Percentiles rank a stretch among this genome's conserved stretches.
Evolutionary conservation across 1,284 basidiomycete genomes (phyloP).

Genomic region (Ustilago shanxiensis): DNA sequence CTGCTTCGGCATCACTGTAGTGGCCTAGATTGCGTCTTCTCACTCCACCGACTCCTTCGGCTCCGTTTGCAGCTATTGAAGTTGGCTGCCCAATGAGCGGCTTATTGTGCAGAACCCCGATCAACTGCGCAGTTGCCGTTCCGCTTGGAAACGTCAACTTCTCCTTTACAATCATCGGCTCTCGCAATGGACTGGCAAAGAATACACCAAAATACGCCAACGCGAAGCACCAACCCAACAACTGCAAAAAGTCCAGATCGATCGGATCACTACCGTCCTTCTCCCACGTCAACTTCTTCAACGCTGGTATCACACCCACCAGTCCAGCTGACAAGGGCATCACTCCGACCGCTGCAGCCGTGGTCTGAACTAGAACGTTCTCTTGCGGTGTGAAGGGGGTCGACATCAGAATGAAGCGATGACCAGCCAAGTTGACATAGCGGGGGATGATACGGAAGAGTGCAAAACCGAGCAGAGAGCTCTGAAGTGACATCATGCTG

Average conservation of each 20-base stretch:
- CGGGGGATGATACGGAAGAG: constrained; percentile 77
- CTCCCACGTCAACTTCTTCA: constrained; percentile 80
- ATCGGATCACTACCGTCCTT: constrained; percentile 84
- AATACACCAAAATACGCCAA: constrained; percentile 78
- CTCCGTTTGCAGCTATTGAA: background rate
- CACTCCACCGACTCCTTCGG: background rate
- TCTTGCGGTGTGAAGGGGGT: constrained; percentile 84
- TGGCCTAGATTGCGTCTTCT: background rate
- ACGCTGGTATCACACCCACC: constrained; percentile 92
- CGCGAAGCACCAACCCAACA: constrained; percentile 48
- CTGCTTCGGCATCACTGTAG: constrained; percentile 14
- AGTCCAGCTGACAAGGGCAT: constrained; percentile 93
- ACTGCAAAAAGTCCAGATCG: constrained; percentile 61
- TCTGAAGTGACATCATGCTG: constrained; percentile 92
- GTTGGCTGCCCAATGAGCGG: constrained; percentile 17
- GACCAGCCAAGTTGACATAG: constrained; percentile 33
- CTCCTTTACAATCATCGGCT: constrained; percentile 95
- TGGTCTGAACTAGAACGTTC: constrained; percentile 90
- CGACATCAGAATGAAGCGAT: constrained; percentile 34
- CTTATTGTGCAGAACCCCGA: constrained; percentile 83
- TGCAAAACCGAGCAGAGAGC: constrained; percentile 89
- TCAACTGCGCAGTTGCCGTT: constrained; percentile 93
- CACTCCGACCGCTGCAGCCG: constrained; percentile 81
- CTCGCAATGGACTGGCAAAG: constrained; percentile 89
- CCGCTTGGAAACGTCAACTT: constrained; percentile 93